Percentiles rank a stretch among this genome's conserved stretches.
Evolutionary conservation across 495 filamentous ascomycete genomes (phyloP).

Genomic region (Penicillium nucicola): DNA sequence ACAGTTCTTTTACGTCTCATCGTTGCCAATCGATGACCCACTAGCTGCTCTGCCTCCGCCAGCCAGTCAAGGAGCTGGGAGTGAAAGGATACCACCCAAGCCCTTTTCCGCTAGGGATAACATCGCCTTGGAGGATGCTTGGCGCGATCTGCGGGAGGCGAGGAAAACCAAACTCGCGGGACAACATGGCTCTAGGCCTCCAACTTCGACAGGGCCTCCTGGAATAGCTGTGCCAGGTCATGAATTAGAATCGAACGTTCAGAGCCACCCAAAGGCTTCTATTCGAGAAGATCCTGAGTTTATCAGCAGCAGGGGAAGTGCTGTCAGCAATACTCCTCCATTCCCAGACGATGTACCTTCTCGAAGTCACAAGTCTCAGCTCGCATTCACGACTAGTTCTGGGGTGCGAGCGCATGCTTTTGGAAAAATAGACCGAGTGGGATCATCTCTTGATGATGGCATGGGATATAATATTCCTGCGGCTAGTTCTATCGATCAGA

Average conservation of each 20-base stretch:
- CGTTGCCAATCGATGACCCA: constrained; percentile 78
- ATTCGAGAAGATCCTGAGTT: constrained; percentile 22
- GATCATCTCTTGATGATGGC: constrained; percentile 9
- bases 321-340: constrained; percentile 10
- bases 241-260: constrained; percentile 30
- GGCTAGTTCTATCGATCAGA: constrained; percentile 11
- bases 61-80: constrained; percentile 42
- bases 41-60: constrained; percentile 63
- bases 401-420: constrained; percentile 4
- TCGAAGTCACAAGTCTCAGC: constrained; percentile 9
- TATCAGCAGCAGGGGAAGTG: constrained; percentile 25
- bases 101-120: constrained; percentile 78
- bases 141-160: constrained; percentile 53
- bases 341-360: constrained; percentile 12
- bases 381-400: constrained; percentile 7
- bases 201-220: constrained; percentile 34
- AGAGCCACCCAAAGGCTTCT: constrained; percentile 25
- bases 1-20: constrained; percentile 80
- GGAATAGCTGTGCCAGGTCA: constrained; percentile 45
- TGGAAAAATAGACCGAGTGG: constrained; percentile 7
- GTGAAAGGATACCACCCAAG: constrained; percentile 57
- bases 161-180: constrained; percentile 27
- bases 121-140: constrained; percentile 67
- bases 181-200: constrained; percentile 27
- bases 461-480: constrained; percentile 5